Evolutionary conservation across 2,329 filamentous ascomycete species (phyloP).

Genomic region (Nemania bipapillata): DNA sequence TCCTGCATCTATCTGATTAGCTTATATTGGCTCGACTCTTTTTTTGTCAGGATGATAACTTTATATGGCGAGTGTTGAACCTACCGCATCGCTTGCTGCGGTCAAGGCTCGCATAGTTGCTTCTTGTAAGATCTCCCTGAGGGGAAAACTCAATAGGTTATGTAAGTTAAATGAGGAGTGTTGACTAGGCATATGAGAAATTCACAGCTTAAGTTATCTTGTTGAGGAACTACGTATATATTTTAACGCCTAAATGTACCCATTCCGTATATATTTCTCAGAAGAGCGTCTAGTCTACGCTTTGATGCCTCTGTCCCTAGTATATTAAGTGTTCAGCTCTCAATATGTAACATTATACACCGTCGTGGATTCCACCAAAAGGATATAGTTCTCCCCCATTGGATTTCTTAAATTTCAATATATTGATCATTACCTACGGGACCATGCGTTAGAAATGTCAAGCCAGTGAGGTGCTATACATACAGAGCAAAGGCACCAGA

Average conservation of each 20-base stretch:
- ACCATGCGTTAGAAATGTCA: neutral
- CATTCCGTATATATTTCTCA: neutral
- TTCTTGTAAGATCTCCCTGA: neutral
- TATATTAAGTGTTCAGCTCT: neutral
- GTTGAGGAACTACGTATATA: neutral
- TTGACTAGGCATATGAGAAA: neutral
- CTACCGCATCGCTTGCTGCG: neutral
- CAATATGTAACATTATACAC: too few species aligned
- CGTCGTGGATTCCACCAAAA: too few species aligned
- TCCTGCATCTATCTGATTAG: too few species aligned
- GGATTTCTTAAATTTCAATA: neutral
- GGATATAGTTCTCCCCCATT: neutral
- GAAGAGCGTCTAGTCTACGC: neutral
- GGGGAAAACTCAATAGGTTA: too few species aligned
- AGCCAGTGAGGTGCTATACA: neutral
- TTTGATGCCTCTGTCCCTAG: neutral
- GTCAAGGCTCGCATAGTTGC: neutral
- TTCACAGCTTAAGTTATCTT: neutral
- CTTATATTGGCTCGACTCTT: too few species aligned
- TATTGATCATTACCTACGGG: neutral
- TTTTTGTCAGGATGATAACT: neutral
- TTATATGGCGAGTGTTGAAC: neutral
- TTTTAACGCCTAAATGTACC: neutral
- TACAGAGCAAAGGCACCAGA: too few species aligned
- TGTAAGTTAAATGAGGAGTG: neutral